Base-by-base conservation (phyloP, 2,329 filamentous ascomycete genomes). In the Fusarium chlamydosporum region DNA sequence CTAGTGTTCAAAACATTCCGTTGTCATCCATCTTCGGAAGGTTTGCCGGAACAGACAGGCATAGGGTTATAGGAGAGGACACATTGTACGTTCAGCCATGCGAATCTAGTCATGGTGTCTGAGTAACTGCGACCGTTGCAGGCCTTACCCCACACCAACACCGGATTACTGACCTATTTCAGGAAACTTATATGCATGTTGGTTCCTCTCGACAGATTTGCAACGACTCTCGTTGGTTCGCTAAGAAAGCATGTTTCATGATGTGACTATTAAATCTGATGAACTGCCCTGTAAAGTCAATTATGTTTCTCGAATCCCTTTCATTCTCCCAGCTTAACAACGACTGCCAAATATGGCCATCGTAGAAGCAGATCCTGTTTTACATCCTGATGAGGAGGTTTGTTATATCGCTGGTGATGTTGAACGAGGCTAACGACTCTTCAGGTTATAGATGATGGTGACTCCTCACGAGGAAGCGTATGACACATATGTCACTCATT, bases 391-490 rank as follows among this genome's bases (percentile, higher is more conserved):
- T n/a, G 53, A 41, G 11, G 15, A 33, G 45, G 53, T 52, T 5
- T 7, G 23, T 4, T 10, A 6, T 15, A 8, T 2, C 9, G 2
- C 13, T 6, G 4, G 2, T 7, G 3, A 1, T 8, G 1, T 10
- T 3, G 2, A 2, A 0, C 2, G 6, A 2, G 11, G 4, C 53
- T 56, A 6, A 56, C 0, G 0, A 2, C 2, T 1, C 7, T 5
- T 12, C 6, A 57, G 55, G 2, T 42, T 2, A 0, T 11, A 1
- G 11, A 53, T n/a, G 47, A 53, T 35, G 10, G 8, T 11, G 55
- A 57, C 4, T 53, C 55, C 3, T 53, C 46, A 2, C 7, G 20
- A 10, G 55, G 47, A 43, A 51, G 16, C 5, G 55, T 53, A 20
- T 3, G 37, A 9, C 9, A 16, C 15, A 27, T 13, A 27, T 31